Evolutionary conservation across 352 stramenopile genomes (phyloP).

Genomic region (Pythium aquatile): DNA sequence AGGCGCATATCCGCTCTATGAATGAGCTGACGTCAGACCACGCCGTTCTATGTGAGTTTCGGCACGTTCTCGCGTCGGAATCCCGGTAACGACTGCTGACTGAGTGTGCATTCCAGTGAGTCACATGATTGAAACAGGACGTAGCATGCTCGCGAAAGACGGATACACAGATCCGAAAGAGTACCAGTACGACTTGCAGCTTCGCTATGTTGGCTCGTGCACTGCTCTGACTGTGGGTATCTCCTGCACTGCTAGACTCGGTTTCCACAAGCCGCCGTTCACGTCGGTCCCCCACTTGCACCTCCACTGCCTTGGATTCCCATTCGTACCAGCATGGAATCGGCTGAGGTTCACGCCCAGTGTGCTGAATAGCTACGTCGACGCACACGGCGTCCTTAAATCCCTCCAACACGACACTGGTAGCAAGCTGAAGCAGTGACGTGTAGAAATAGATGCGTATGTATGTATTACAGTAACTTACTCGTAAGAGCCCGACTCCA

Average conservation of each 20-base stretch:
- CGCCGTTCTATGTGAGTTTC: slow-evolving; percentile 39
- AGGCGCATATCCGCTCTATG: slow-evolving; percentile 56
- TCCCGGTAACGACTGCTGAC: background rate
- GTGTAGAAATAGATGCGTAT: background rate
- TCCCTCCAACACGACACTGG: slow-evolving; percentile 16
- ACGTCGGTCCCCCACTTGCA: slow-evolving; percentile 72
- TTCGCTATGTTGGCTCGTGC: background rate
- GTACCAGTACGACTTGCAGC: slow-evolving; percentile 17
- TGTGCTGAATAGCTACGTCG: slow-evolving; percentile 56
- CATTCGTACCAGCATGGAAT: slow-evolving; percentile 65
- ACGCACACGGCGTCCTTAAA: slow-evolving; percentile 42
- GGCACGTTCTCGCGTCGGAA: background rate
- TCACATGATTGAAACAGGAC: slow-evolving; percentile 58
- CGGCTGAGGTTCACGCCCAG: slow-evolving; percentile 55
- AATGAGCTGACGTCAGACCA: slow-evolving; percentile 46
- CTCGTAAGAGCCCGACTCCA: slow-evolving; percentile 77
- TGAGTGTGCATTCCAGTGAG: slow-evolving; percentile 30
- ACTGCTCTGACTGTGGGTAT: slow-evolving; percentile 4
- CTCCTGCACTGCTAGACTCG: slow-evolving; percentile 36
- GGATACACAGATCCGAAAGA: slow-evolving; percentile 31
- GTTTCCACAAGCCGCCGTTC: slow-evolving; percentile 72
- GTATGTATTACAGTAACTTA: slow-evolving; percentile 25
- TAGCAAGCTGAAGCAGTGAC: background rate
- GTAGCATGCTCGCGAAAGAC: slow-evolving; percentile 42
- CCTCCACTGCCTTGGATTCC: slow-evolving; percentile 65